Conservation (phyloP, 2,329 filamentous ascomycete genomes). For the Blastomyces emzantsi region DNA sequence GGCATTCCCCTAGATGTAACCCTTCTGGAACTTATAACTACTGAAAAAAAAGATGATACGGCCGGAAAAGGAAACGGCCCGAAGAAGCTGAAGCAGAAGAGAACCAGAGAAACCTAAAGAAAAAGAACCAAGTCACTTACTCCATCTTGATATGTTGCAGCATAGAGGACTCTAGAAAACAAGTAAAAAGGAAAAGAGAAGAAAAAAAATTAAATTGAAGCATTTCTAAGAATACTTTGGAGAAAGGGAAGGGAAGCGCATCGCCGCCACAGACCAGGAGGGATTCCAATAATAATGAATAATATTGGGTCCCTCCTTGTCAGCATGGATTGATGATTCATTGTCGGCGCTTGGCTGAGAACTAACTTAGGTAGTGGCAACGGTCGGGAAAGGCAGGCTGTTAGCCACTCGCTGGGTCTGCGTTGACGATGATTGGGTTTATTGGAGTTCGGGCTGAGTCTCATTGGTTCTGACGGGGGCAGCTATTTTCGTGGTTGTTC, state of each 20-base stretch:
- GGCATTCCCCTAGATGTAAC: not conserved
- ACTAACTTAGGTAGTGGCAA: not conserved
- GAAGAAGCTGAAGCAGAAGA: not conserved
- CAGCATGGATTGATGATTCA: not conserved
- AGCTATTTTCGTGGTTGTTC: not conserved
- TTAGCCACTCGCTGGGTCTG: not conserved
- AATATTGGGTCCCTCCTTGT: no score
- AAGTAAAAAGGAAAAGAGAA: not conserved
- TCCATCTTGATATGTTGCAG: not conserved
- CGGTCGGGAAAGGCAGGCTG: not conserved
- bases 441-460: conserved; percentile 1
- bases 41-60: not conserved
- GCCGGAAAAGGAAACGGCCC: no score
- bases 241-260: no score
- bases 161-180: not conserved
- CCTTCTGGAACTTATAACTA: not conserved
- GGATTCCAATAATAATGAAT: no score
- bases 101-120: not conserved
- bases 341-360: not conserved
- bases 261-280: no score
- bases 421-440: not conserved
- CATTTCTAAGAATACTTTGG: no score
- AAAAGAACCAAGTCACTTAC: not conserved
- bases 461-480: conserved; percentile 1
- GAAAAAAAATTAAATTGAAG: no score